phyloP scores from a whole-genome alignment of 768 basidiomycete genomes.

The Stropharia rugosoannulata region DNA sequence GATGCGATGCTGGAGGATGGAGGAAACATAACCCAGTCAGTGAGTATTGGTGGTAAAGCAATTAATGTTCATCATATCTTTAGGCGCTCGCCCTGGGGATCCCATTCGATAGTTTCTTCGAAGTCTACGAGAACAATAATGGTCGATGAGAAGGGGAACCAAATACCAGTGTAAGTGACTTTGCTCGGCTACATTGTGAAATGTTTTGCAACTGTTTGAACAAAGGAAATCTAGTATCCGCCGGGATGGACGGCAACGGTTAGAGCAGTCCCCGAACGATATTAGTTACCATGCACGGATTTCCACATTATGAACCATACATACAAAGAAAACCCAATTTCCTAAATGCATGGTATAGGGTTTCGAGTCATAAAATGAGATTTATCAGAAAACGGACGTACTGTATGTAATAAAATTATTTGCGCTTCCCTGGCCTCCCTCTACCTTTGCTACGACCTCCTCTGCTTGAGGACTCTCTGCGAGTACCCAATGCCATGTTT shows the following conservation, averaged over 20 bases:
- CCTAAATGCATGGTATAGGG: background rate
- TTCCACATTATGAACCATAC: conserved; percentile 8
- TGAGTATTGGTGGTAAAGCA: background rate
- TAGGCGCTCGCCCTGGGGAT: conserved; percentile 17
- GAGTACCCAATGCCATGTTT: conserved; percentile 24
- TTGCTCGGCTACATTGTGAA: background rate
- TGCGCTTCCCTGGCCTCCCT: conserved; percentile 13
- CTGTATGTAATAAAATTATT: conserved; percentile 7
- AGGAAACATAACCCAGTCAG: conserved; percentile 13
- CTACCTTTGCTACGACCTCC: conserved; percentile 4
- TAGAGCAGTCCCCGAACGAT: conserved; percentile 7
- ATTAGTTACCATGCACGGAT: conserved; percentile 14
- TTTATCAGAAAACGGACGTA: background rate
- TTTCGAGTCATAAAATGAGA: background rate
- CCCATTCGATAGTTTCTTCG: conserved; percentile 25
- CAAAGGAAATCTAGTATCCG: conserved; percentile 13
- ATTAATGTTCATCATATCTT: conserved; percentile 7
- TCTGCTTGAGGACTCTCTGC: conserved; percentile 20
- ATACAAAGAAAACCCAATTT: background rate
- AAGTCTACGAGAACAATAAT: conserved; percentile 28
- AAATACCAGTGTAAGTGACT: conserved; percentile 30
- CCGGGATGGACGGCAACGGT: conserved; percentile 8
- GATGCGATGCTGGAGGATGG: background rate
- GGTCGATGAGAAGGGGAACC: conserved; percentile 31
- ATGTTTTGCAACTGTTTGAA: background rate